phyloP scores from a whole-genome alignment of 371 early-diverging fungal genomes.

The Mortierella sp. region DNA sequence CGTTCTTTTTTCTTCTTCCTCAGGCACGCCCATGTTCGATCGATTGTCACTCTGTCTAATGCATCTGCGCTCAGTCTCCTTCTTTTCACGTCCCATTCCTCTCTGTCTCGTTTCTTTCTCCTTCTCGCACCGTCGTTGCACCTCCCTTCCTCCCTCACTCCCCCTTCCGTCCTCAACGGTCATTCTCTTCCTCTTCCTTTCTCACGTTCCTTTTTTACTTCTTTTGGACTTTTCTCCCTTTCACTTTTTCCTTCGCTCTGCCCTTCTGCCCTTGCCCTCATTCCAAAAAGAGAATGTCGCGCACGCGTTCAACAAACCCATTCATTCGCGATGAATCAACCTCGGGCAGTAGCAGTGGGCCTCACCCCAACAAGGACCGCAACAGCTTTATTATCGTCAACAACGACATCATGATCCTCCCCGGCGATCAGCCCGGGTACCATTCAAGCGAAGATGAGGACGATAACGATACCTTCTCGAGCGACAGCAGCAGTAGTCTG shows the following conservation, averaged over 20 bases:
- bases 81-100: background rate
- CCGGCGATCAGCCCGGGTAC: conserved; percentile 17
- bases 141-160: background rate
- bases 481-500: background rate
- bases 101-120: background rate
- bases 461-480: conserved; percentile 5
- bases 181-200: background rate
- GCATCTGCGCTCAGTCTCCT: background rate
- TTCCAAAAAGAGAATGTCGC: background rate
- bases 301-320: conserved; percentile 12
- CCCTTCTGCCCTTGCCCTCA: background rate
- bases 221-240: background rate
- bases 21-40: background rate
- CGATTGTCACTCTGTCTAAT: background rate
- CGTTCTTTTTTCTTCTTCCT: background rate
- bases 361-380: conserved; percentile 1
- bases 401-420: conserved; percentile 50
- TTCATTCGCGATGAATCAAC: conserved; percentile 11
- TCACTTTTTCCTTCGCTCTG: background rate
- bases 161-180: background rate
- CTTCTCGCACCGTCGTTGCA: background rate
- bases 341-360: conserved; percentile 2
- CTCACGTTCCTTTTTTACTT: background rate
- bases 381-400: conserved; percentile 36
- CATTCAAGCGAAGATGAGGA: conserved; percentile 24